These are phyloP conservation scores for Myrmaecium sp. DNA, from an alignment of 2,329 filamentous ascomycete genomes.

Conservation along the genomic window DNA sequence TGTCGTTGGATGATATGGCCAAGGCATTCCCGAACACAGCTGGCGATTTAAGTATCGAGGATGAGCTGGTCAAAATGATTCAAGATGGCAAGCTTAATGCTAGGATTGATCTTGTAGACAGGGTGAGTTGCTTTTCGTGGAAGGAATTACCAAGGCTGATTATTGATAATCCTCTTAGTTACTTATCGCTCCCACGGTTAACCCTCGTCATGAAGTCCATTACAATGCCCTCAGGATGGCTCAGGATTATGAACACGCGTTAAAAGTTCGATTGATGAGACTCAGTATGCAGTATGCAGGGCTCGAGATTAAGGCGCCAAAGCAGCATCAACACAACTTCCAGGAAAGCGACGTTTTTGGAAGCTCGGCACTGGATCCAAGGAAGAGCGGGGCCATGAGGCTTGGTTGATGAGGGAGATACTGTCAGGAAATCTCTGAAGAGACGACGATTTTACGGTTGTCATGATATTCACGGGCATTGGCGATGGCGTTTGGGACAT, in stretches of 20 bases:
- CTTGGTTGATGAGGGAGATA: too few relatives aligned
- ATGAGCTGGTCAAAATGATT: conserved; percentile 68
- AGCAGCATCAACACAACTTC: too few relatives aligned
- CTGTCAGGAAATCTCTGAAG: too few relatives aligned
- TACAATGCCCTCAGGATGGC: conserved; percentile 49
- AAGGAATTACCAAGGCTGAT: not conserved
- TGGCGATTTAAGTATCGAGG: conserved; percentile 34
- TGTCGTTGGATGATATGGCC: conserved; percentile 65
- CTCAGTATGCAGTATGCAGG: conserved; percentile 62
- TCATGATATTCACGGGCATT: too few relatives aligned
- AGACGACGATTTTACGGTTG: too few relatives aligned
- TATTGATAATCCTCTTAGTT: conserved; percentile 28
- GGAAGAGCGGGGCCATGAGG: too few relatives aligned
- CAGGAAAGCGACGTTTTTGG: too few relatives aligned
- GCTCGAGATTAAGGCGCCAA: conserved; percentile 40
- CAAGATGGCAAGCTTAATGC: conserved; percentile 53
- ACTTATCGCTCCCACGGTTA: conserved; percentile 52
- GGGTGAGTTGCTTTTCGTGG: conserved; percentile 26
- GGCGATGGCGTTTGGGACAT: too few relatives aligned
- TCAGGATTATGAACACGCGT: conserved; percentile 54
- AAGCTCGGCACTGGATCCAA: too few relatives aligned
- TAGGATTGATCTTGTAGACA: conserved; percentile 69
- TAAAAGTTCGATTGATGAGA: conserved; percentile 58
- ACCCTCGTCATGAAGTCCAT: conserved; percentile 55
- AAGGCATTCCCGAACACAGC: conserved; percentile 53